A percentile compares a stretch with the other conserved stretches of the same genome.
These are phyloP conservation scores for Eurotiales sp. DNA, from an alignment of 2,329 filamentous ascomycete genomes.

Conservation along the genomic window DNA sequence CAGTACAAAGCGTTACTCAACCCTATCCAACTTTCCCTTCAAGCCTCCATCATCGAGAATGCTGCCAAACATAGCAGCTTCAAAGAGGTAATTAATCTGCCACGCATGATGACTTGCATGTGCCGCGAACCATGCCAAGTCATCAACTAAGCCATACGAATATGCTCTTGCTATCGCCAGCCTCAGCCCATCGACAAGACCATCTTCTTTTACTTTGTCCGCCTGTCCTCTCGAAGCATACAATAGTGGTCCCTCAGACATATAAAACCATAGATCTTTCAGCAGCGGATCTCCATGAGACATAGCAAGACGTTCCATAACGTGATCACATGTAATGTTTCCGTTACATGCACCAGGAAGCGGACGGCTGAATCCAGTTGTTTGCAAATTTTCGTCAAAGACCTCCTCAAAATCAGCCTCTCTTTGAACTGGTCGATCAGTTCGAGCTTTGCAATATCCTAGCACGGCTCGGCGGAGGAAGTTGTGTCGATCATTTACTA, in stretches of 20 bases:
- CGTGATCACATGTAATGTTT: constrained; percentile 19
- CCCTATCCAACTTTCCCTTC: constrained; percentile 15
- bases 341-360: constrained; percentile 20
- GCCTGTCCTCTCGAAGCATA: constrained; percentile 18
- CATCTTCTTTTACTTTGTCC: constrained; percentile 13
- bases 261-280: constrained; percentile 16
- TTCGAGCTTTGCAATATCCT: constrained; percentile 19
- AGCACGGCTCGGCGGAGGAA: constrained; percentile 21
- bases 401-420: constrained; percentile 24
- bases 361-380: constrained; percentile 22
- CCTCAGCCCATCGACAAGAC: constrained; percentile 14
- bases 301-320: constrained; percentile 10
- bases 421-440: constrained; percentile 5
- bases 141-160: constrained; percentile 19
- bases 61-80: constrained; percentile 19
- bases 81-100: constrained; percentile 23
- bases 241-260: constrained; percentile 17
- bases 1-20: not conserved
- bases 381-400: constrained; percentile 21
- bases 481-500: constrained; percentile 22
- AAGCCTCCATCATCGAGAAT: constrained; percentile 16
- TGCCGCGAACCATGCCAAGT: constrained; percentile 22
- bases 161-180: constrained; percentile 19
- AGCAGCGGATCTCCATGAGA: constrained; percentile 14
- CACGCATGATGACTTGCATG: constrained; percentile 26